phyloP scores from a whole-genome alignment of 2,329 filamentous ascomycete genomes.

The Ramichloridium luteum region DNA sequence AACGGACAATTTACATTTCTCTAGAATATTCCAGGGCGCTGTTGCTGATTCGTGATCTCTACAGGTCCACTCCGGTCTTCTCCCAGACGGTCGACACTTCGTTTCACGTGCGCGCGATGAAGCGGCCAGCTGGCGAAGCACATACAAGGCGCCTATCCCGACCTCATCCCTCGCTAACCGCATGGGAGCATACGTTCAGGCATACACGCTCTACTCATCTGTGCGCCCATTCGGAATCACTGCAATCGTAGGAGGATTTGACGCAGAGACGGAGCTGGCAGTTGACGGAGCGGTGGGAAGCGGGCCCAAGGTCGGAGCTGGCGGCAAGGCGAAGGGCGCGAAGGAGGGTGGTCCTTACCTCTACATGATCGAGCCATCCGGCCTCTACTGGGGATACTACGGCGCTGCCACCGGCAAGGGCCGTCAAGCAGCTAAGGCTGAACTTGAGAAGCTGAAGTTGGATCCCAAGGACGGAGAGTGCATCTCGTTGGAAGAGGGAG shows the following conservation, averaged over 20 bases:
- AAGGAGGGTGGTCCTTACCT: slow-evolving; percentile 81
- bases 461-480: slow-evolving; percentile 47
- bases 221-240: slow-evolving; percentile 96
- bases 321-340: slow-evolving; percentile 64
- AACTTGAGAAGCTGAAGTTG: slow-evolving; percentile 94
- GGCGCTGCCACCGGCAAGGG: slow-evolving; percentile 96
- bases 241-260: slow-evolving; percentile 85
- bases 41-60: background rate
- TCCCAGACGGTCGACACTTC: slow-evolving; percentile 92
- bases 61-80: slow-evolving; percentile 83
- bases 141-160: slow-evolving; percentile 90
- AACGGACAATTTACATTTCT: background rate
- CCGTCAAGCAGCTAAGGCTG: slow-evolving; percentile 89
- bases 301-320: slow-evolving; percentile 66
- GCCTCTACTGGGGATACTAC: slow-evolving; percentile 97
- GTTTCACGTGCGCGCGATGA: slow-evolving; percentile 90
- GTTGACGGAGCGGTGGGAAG: slow-evolving; percentile 84
- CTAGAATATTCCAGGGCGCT: background rate
- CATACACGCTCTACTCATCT: slow-evolving; percentile 92
- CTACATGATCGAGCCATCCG: slow-evolving; percentile 98
- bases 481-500: slow-evolving; percentile 70
- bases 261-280: slow-evolving; percentile 70
- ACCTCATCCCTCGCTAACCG: slow-evolving; percentile 77
- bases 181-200: slow-evolving; percentile 92
- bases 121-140: slow-evolving; percentile 76